phyloP scores from a whole-genome alignment of 2,329 filamentous ascomycete genomes.

The Didymella glomerata region DNA sequence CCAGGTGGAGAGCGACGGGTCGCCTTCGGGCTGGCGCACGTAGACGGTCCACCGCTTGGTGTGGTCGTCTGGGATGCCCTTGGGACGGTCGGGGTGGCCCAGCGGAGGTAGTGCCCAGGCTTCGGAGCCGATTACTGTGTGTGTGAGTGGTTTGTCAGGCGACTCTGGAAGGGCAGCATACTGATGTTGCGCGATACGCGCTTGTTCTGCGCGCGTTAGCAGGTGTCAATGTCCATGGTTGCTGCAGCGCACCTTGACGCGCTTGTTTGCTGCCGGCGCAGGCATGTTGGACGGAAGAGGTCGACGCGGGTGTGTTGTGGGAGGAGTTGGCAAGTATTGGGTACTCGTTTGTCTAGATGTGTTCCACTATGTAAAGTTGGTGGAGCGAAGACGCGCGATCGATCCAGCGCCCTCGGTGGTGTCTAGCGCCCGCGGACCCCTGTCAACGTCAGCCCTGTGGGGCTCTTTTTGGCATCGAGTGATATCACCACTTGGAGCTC shows the following conservation, averaged over 20 bases:
- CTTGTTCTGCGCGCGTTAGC: conserved; percentile 46
- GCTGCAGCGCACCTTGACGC: conserved; percentile 53
- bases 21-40: conserved; percentile 86
- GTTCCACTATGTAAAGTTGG: neutral
- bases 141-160: conserved; percentile 32
- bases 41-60: conserved; percentile 98
- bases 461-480: conserved; percentile 30
- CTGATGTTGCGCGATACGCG: conserved; percentile 53
- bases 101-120: conserved; percentile 71
- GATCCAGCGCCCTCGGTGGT: conserved; percentile 12
- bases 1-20: conserved; percentile 89
- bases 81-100: conserved; percentile 68
- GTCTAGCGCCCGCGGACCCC: conserved; percentile 24
- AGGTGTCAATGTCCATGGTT: neutral
- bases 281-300: conserved; percentile 55
- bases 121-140: conserved; percentile 59
- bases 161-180: conserved; percentile 21
- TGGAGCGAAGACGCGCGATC: neutral
- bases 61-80: conserved; percentile 83
- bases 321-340: too few species aligned
- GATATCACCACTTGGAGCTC: conserved; percentile 48
- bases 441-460: conserved; percentile 41
- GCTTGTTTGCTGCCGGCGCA: conserved; percentile 63
- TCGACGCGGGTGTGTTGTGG: too few species aligned
- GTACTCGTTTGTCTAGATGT: neutral